A percentile compares a stretch with the other conserved stretches of the same genome.
Conservation (phyloP, 2,329 filamentous ascomycete species). For the Phialocephala sp. region DNA sequence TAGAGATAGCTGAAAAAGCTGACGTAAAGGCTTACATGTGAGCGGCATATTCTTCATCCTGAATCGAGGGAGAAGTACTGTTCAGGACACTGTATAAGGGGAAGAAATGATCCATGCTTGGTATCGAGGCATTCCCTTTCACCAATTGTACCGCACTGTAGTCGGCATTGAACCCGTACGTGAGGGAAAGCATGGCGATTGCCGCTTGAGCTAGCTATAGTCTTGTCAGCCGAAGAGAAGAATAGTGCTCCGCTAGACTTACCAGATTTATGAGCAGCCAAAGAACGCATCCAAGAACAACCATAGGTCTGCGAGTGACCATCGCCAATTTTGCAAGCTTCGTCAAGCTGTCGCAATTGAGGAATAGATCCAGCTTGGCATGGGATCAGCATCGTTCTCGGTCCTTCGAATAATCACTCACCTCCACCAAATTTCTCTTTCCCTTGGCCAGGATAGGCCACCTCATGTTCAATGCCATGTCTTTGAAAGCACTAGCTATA, state of each 20-base stretch:
- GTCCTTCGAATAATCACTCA: slow-evolving; percentile 32
- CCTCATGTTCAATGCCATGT: slow-evolving; percentile 51
- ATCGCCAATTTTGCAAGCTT: slow-evolving; percentile 41
- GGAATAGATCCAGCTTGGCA: slow-evolving; percentile 40
- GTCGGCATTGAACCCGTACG: slow-evolving; percentile 50
- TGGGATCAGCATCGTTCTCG: slow-evolving; percentile 14
- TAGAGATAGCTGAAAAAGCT: not conserved
- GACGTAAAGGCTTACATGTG: slow-evolving; percentile 44
- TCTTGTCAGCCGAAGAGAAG: not conserved
- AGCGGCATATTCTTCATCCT: slow-evolving; percentile 50
- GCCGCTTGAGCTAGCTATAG: slow-evolving; percentile 49
- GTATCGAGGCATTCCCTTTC: slow-evolving; percentile 45
- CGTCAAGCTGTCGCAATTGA: slow-evolving; percentile 43
- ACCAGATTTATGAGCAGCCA: slow-evolving; percentile 46
- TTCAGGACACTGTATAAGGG: slow-evolving; percentile 36
- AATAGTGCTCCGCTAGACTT: slow-evolving; percentile 16
- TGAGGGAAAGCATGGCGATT: slow-evolving; percentile 50
- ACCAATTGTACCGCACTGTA: slow-evolving; percentile 42
- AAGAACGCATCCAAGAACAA: slow-evolving; percentile 38
- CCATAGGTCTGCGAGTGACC: slow-evolving; percentile 36
- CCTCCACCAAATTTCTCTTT: slow-evolving; percentile 48
- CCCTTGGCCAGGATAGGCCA: slow-evolving; percentile 52
- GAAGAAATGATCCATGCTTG: slow-evolving; percentile 47
- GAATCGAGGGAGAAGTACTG: slow-evolving; percentile 24
- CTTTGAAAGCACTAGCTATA: slow-evolving; percentile 50